Evolutionary conservation across 116 monocot species (phyloP).

Genomic region (Zostera marina): DNA sequence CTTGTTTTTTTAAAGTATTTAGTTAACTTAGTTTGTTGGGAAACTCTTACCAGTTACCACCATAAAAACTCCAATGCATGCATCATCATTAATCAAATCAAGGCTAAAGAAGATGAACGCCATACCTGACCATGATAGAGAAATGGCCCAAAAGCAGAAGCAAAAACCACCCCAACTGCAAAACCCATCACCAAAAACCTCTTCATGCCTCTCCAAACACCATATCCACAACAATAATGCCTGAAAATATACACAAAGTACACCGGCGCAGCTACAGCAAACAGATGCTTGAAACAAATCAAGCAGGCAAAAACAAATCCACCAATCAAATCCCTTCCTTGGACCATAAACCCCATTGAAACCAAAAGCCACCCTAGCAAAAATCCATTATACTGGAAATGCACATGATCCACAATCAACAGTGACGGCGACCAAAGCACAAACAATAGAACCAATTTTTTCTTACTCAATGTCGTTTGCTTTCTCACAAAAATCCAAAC

Average conservation of each 20-base stretch:
- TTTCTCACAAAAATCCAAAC: constrained; percentile 13
- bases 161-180: constrained; percentile 40
- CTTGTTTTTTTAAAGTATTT: too few species aligned
- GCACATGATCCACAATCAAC: constrained; percentile 77
- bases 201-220: constrained; percentile 12
- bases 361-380: constrained; percentile 51
- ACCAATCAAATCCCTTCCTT: constrained; percentile 56
- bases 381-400: constrained; percentile 90
- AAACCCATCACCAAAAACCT: constrained; percentile 48
- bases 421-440: constrained; percentile 65
- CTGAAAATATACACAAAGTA: constrained; percentile 81
- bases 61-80: neutral
- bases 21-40: neutral
- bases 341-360: constrained; percentile 39
- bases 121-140: constrained; percentile 70
- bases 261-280: constrained; percentile 74
- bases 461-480: neutral
- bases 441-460: constrained; percentile 10
- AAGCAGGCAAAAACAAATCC: constrained; percentile 49
- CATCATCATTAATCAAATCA: too few species aligned
- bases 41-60: neutral
- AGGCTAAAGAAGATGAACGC: neutral
- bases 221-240: constrained; percentile 50
- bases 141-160: constrained; percentile 58
- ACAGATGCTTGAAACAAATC: constrained; percentile 88